Evolutionary conservation across 1,284 basidiomycete genomes (phyloP), one percentile per base, ranked within the genome.

Genomic region (Boletus albobrunnescens): DNA sequence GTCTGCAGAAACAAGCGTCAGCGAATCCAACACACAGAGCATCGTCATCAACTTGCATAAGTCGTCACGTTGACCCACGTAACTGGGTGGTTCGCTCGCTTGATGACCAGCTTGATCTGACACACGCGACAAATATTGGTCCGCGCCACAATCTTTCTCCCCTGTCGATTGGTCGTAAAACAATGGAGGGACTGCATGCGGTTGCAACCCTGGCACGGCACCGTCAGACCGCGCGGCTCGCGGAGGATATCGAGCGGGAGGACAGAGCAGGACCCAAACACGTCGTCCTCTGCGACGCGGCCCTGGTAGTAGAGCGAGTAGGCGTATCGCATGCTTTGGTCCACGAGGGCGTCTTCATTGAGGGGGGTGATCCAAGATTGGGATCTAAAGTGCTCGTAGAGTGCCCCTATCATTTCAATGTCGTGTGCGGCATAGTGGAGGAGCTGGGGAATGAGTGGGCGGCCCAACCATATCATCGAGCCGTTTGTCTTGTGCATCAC

Each of bases 351-450:
- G 20, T 35, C 49, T 13, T 55, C 49, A 14, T 49, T 55, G 44
- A 2, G 6, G 2, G 44, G 27, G 1, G 57, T 63, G 46, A 73
- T 60, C 64, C 67, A 73, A 0, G 56, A 55, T 8, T 54, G 44
- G n/a, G 52, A 24, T 9, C 52, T 49, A 45, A 74, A 73, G 37
- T 65, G 52, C 4, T 61, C 61, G 57, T 71, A 71, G 11, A 74
- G 58, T 3, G 60, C 54, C 13, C 57, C 63, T 37, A 75, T 68
- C 49, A 71, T 64, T 36, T 67, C 59, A 40, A 74, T 70, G 56
- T 74, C 72, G 47, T 68, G 64, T 2, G 69, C 70, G 1, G 73
- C 72, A 42, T 74, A 74, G 17, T 58, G 55, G 38, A 73, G 62
- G 31, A 74, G 65, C 9, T 61, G 57, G 1, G 58, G 35, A 1